Evolutionary conservation across 768 basidiomycete genomes (phyloP), one percentile per base, ranked within the genome.

Genomic region (Leccinum longicurvipes): DNA sequence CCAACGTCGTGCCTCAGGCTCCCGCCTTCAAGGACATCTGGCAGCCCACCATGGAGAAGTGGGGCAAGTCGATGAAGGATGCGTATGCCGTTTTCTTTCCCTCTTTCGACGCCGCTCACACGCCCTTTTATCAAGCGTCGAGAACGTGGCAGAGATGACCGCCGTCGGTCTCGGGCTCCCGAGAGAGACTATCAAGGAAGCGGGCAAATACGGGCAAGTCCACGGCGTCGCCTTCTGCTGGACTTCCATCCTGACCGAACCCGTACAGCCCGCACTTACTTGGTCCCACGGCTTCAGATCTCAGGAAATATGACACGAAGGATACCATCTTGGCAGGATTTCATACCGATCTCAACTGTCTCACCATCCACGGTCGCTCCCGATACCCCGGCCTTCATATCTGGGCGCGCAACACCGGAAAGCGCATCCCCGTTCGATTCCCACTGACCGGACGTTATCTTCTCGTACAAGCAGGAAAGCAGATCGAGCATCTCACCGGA

Each of bases 391-490:
- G 91, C 25, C 78, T 97, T 23, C 82, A 97, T 69, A 90, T 98
- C 51, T 97, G 95, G 95, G 95, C 93, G 14, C 82, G 95, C 34
- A 97, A 98, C 66, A 87, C 87, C 0, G 95, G 95, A 28, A 93
- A 90, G 68, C 85, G 91, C 14, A 91, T 98, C 57, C 77, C 86
- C 2, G 94, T 97, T 45, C 84, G 80, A 65, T 92, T 98, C 49
- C 94, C 94, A 1, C 77, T 81, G 1, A 90, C 88, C 4, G 85
- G 85, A 47, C 82, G 86, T 39, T 86, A 86, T 67, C 79, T 98
- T 31, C 82, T 98, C 14, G 92, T 98, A 1, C 95, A 98, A 72
- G 94, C 94, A 2, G 95, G 95, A 39, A 96, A 94, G 72, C 95
- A 98, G 68, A 81, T 98, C 11, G 95, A 97, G 67, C 91, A 92